phyloP scores from a whole-genome alignment of 1,139 yeast genomes.

The Suhomyces anneliseae region DNA sequence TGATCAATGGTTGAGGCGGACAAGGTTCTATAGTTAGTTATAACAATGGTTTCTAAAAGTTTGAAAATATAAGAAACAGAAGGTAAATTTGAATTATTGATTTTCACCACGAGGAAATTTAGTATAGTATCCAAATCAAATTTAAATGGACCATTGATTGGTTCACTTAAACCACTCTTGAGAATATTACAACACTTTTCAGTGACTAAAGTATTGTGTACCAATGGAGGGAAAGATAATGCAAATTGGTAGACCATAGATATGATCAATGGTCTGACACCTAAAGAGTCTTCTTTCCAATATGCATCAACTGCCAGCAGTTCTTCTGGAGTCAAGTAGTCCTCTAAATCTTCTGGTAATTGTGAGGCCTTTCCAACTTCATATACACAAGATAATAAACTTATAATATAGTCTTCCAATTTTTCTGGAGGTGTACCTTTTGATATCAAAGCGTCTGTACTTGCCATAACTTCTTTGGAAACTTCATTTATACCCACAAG shows the following conservation, averaged over 20 bases:
- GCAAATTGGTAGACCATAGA: constrained; percentile 45
- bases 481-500: constrained; percentile 24
- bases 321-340: constrained; percentile 32
- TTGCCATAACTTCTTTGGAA: constrained; percentile 15
- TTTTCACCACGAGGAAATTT: constrained; percentile 45
- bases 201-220: constrained; percentile 41
- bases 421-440: constrained; percentile 13
- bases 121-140: constrained; percentile 45
- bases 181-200: constrained; percentile 60
- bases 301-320: constrained; percentile 26
- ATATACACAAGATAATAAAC: constrained; percentile 60
- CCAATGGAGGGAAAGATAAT: constrained; percentile 33
- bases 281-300: constrained; percentile 41
- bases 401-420: constrained; percentile 44
- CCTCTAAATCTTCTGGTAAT: constrained; percentile 56
- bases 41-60: constrained; percentile 42
- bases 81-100: constrained; percentile 25
- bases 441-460: constrained; percentile 2
- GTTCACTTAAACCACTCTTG: constrained; percentile 56
- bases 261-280: constrained; percentile 41
- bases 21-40: constrained; percentile 31
- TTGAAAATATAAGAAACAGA: constrained; percentile 43
- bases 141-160: constrained; percentile 59
- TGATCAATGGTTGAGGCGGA: constrained; percentile 28
- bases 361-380: constrained; percentile 70